phyloP scores from a whole-genome alignment of 1,139 yeast species.

The Meyerozyma sp. region DNA sequence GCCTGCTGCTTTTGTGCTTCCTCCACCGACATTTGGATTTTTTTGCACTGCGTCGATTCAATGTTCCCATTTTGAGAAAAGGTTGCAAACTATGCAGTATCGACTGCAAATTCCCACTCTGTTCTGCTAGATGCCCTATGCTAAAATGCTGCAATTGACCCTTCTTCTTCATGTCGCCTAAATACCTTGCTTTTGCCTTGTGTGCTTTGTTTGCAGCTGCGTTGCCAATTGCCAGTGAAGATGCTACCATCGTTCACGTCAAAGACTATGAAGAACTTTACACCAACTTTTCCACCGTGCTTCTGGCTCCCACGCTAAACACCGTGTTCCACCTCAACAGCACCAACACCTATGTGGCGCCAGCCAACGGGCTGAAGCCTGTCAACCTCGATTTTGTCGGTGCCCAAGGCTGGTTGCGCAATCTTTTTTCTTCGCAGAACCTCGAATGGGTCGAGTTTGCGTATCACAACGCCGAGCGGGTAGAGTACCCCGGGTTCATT shows the following conservation, averaged over 20 bases:
- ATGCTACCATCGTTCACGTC: not conserved
- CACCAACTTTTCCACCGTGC: not conserved
- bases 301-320: not conserved
- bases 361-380: not conserved
- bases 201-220: not conserved
- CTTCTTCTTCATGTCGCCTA: not conserved
- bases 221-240: not conserved
- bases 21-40: not conserved
- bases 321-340: not conserved
- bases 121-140: not conserved
- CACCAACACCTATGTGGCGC: not conserved
- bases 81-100: not conserved
- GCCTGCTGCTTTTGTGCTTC: slow-evolving; percentile 10
- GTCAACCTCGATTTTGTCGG: not conserved
- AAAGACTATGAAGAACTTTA: not conserved
- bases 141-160: too few species aligned
- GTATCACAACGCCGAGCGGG: slow-evolving; percentile 4
- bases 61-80: not conserved
- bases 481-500: slow-evolving; percentile 15
- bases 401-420: not conserved
- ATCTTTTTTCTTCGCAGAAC: not conserved
- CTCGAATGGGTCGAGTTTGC: slow-evolving; percentile 15
- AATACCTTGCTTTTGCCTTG: not conserved
- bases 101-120: not conserved
- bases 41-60: not conserved